Evolutionary conservation across 2,329 filamentous ascomycete genomes (phyloP).

Genomic region (Coniella lustricola): DNA sequence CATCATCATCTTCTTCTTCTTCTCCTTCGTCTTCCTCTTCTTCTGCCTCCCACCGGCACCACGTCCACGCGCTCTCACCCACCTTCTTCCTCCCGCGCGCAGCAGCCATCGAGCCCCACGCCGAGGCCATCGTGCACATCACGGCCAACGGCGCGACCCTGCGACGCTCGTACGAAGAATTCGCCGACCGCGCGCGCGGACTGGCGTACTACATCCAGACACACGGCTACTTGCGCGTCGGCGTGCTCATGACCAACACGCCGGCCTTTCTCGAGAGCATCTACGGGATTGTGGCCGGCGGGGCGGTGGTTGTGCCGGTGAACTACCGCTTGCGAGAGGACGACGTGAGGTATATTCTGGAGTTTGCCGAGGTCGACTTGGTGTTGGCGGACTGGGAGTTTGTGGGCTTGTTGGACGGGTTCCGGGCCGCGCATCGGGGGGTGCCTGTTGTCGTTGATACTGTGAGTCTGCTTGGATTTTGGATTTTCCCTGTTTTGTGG

Average conservation of each 20-base stretch:
- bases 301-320: constrained; percentile 64
- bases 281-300: constrained; percentile 78
- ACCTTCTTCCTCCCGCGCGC: constrained; percentile 83
- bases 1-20: constrained; percentile 17
- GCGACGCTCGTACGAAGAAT: constrained; percentile 69
- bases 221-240: constrained; percentile 67
- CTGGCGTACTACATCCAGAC: constrained; percentile 81
- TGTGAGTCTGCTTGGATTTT: constrained; percentile 27
- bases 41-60: constrained; percentile 36
- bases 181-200: constrained; percentile 79
- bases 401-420: constrained; percentile 60
- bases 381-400: constrained; percentile 87
- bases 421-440: constrained; percentile 50
- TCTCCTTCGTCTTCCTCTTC: constrained; percentile 18
- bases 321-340: constrained; percentile 66
- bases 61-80: constrained; percentile 75
- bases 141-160: constrained; percentile 70
- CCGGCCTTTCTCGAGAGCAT: constrained; percentile 89
- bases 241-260: constrained; percentile 85
- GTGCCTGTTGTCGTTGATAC: constrained; percentile 70
- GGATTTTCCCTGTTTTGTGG: too few relatives aligned
- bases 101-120: constrained; percentile 79
- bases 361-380: constrained; percentile 75
- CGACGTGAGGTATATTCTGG: constrained; percentile 86
- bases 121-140: constrained; percentile 76